These are phyloP conservation scores for Pseudoturritis turrita DNA, from an alignment of 345 rosid species.

Conservation along the genomic window DNA sequence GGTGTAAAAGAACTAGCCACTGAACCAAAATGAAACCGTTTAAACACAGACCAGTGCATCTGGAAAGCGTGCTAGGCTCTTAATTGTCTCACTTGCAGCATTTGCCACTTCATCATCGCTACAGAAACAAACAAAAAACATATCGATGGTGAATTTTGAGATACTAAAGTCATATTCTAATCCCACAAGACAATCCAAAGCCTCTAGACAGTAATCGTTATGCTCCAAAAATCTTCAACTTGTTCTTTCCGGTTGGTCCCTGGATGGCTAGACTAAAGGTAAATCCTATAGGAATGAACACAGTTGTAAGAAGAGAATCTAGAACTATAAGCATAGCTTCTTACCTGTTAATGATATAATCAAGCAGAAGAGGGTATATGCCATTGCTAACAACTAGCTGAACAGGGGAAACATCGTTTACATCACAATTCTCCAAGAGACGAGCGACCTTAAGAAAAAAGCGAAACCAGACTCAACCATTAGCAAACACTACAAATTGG, in stretches of 20 bases:
- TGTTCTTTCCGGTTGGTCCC: background rate
- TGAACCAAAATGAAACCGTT: background rate
- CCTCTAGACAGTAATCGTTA: background rate
- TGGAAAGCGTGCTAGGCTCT: conserved; percentile 55
- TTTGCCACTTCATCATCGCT: conserved; percentile 77
- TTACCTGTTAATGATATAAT: conserved; percentile 63
- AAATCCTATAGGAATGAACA: background rate
- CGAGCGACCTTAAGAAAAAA: conserved; percentile 42
- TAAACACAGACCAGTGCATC: conserved; percentile 58
- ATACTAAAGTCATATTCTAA: background rate
- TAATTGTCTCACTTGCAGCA: conserved; percentile 67
- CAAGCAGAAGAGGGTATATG: conserved; percentile 73
- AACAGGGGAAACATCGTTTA: conserved; percentile 38
- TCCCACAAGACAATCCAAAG: background rate
- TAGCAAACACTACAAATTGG: background rate
- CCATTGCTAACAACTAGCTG: conserved; percentile 49
- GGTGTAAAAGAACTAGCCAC: background rate
- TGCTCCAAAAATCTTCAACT: background rate
- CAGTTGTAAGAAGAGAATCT: background rate
- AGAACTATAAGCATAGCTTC: conserved; percentile 6
- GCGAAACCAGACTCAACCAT: background rate
- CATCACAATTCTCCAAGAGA: conserved; percentile 53
- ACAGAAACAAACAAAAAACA: conserved; percentile 11
- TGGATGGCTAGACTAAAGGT: background rate
- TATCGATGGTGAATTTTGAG: background rate